These are phyloP conservation scores for Echium plantagineum DNA, from an alignment of 257 asterid species.

Conservation along the genomic window DNA sequence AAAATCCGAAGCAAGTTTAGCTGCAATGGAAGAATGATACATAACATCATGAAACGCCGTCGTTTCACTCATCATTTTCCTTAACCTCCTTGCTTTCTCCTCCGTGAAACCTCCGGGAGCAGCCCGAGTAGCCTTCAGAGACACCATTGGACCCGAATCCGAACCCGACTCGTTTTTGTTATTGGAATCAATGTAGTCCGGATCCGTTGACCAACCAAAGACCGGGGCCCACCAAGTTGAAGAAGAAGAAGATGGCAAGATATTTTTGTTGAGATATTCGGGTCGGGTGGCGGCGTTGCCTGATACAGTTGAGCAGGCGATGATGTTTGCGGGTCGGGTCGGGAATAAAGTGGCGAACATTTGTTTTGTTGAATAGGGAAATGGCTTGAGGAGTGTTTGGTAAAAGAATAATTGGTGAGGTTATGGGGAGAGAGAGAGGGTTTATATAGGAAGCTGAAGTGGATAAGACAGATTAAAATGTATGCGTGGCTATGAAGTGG, in stretches of 20 bases:
- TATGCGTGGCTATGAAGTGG: constrained; percentile 12
- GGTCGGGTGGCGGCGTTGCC: not conserved
- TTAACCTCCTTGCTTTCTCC: constrained; percentile 69
- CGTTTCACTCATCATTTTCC: constrained; percentile 45
- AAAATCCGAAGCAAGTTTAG: constrained; percentile 25
- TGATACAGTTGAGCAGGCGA: not conserved
- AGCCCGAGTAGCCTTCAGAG: constrained; percentile 2
- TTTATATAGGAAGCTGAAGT: not conserved
- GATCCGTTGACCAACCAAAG: constrained; percentile 55
- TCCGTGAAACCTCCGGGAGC: constrained; percentile 35
- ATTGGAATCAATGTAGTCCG: constrained; percentile 35
- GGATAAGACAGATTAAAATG: constrained; percentile 12
- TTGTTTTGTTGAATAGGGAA: not conserved
- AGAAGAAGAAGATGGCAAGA: not conserved
- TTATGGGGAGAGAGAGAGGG: not conserved
- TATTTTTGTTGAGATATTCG: not conserved
- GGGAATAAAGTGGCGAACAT: not conserved
- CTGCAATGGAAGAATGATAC: constrained; percentile 85
- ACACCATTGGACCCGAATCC: not conserved
- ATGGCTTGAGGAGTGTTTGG: not conserved
- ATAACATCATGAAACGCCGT: constrained; percentile 56
- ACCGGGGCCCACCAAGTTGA: constrained; percentile 61
- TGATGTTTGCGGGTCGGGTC: not conserved
- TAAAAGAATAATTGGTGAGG: not conserved
- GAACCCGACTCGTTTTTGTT: constrained; percentile 5